Evolutionary conservation across 148 eudicot species (phyloP).

Genomic region (Polygonum aviculare): DNA sequence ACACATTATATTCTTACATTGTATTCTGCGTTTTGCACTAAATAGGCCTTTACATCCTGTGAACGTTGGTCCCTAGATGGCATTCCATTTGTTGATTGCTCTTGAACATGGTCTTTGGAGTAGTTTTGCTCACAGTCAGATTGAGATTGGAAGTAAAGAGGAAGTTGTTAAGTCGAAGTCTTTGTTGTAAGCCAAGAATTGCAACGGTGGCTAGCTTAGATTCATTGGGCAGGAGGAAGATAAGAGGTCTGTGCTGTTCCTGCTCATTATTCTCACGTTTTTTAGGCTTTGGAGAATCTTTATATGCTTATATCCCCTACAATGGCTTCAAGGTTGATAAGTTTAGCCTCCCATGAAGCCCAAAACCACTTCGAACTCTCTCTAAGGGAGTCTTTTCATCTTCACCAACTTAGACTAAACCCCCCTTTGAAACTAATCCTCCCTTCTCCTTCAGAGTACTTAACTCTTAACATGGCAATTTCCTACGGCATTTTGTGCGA

Average conservation of each 20-base stretch:
- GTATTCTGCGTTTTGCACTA: neutral
- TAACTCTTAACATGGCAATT: constrained; percentile 46
- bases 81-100: constrained; percentile 23
- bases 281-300: no score
- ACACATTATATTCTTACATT: neutral
- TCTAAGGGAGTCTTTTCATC: constrained; percentile 47
- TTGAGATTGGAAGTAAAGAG: no score
- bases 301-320: neutral
- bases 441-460: constrained; percentile 43
- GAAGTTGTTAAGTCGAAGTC: no score
- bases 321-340: constrained; percentile 54
- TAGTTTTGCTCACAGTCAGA: no score
- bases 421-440: constrained; percentile 59
- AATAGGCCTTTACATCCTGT: constrained; percentile 6
- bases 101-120: no score
- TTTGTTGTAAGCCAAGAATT: no score
- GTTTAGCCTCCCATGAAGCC: constrained; percentile 37
- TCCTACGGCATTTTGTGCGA: constrained; percentile 59
- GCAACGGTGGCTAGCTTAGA: no score
- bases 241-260: no score
- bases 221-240: no score
- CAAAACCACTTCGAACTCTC: constrained; percentile 44
- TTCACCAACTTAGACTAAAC: constrained; percentile 35
- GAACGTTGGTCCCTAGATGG: constrained; percentile 24
- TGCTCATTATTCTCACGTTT: no score